Evolutionary conservation across 2,329 filamentous ascomycete genomes (phyloP).

Genomic region (Dendrostoma leiphaemia): DNA sequence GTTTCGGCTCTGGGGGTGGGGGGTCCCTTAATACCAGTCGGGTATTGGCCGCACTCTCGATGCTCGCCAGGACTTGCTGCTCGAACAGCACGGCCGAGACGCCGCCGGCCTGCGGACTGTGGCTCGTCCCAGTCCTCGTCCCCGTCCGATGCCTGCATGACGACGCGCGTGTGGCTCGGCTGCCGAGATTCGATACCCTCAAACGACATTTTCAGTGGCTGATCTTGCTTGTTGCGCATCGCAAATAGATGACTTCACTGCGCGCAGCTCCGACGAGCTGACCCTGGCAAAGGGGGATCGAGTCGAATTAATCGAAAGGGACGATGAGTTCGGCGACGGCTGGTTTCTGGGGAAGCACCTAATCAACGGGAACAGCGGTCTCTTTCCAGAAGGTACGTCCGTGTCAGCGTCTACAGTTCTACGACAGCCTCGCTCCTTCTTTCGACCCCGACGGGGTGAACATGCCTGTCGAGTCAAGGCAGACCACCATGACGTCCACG

Average conservation of each 20-base stretch:
- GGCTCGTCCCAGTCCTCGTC: not conserved
- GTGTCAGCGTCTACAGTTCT: no score
- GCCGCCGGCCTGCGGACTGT: no score
- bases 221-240: slow-evolving; percentile 7
- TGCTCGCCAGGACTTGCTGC: no score
- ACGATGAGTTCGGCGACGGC: slow-evolving; percentile 86
- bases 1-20: slow-evolving; percentile 15
- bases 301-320: slow-evolving; percentile 78
- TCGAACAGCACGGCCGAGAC: no score
- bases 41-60: slow-evolving; percentile 14
- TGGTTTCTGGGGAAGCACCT: slow-evolving; percentile 80
- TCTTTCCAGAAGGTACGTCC: slow-evolving; percentile 81
- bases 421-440: slow-evolving; percentile 4
- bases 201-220: slow-evolving; percentile 8
- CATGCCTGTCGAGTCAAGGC: no score
- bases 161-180: slow-evolving; percentile 14
- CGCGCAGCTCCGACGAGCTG: slow-evolving; percentile 89
- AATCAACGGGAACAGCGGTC: slow-evolving; percentile 69
- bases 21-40: slow-evolving; percentile 4
- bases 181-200: not conserved
- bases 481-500: no score
- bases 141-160: not conserved
- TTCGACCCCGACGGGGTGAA: no score
- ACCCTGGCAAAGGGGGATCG: slow-evolving; percentile 81
- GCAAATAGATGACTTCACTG: slow-evolving; percentile 78